Evolutionary conservation across 306 rosid species (phyloP).

Genomic region (Amphicarpaea edgeworthii): DNA sequence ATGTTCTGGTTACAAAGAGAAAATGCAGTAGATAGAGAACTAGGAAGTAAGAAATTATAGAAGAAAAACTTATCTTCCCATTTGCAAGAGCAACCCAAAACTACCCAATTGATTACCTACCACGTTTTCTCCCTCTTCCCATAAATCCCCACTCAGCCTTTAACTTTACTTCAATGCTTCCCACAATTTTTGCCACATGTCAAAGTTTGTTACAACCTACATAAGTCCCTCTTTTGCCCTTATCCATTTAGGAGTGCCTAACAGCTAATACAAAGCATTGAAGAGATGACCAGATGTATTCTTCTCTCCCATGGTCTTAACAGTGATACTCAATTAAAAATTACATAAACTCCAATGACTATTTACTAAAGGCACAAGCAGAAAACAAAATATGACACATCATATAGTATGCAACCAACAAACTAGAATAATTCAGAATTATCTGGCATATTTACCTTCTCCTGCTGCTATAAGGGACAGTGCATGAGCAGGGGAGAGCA

Average conservation of each 20-base stretch:
- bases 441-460: constrained; percentile 70
- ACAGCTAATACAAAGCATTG: constrained; percentile 4
- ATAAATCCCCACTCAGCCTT: background rate
- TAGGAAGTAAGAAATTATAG: background rate
- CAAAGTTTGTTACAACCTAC: background rate
- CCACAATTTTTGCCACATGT: background rate
- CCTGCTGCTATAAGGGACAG: constrained; percentile 98
- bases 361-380: constrained; percentile 27
- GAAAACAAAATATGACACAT: constrained; percentile 7
- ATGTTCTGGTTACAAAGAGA: background rate
- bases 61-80: background rate
- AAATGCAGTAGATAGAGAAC: constrained; percentile 1
- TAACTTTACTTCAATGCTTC: background rate
- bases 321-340: constrained; percentile 13
- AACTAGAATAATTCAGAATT: constrained; percentile 28
- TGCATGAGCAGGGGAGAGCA: constrained; percentile 98
- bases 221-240: background rate
- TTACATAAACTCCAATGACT: constrained; percentile 29
- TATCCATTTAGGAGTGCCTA: background rate
- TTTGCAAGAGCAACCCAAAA: constrained; percentile 3
- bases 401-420: constrained; percentile 23
- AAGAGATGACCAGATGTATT: constrained; percentile 2
- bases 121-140: background rate
- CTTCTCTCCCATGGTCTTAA: constrained; percentile 20
- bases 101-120: background rate